Evolutionary conservation across 2,329 filamentous ascomycete species (phyloP), one percentile per base, ranked within the genome.

Genomic region (Cytospora piceae): DNA sequence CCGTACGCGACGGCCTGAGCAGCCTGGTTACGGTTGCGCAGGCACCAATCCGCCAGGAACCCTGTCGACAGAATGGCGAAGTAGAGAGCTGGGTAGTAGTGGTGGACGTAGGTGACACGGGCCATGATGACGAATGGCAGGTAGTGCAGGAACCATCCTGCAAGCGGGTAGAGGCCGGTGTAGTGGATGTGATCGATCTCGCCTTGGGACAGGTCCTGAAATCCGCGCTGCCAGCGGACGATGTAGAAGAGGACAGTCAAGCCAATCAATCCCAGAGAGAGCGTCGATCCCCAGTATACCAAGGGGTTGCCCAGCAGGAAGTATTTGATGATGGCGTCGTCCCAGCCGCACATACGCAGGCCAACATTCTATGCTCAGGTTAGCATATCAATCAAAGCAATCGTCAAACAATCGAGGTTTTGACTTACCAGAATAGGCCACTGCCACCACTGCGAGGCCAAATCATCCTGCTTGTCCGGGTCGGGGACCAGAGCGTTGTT

Each of bases 401-500:
- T n/a, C 1, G 22, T 17, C 7, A 1, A 32, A 29, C 6, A 1
- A 54, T 31, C 7, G 27, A 11, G 17, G 2, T 14, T 31, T 9
- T 0, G 12, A 56, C 63, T 52, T 51, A 65, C 63, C 51, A 99
- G 87, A 69, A 99, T 87, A 24, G 95, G 95, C 95, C 95, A 99
- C 80, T 99, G 94, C 95, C 95, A 99, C 83, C 94, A 97, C 71
- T 93, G 85, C 17, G 95, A 99, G 37, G 95, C 95, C 57, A 99
- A 87, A 74, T 99, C 95, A 74, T 99, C 95, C 78, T 99, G 95
- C 86, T 99, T 99, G 78, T 99, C 95, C 5, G 95, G 94, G 74
- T 99, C 95, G 4, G 95, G 95, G 24, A 99, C 93, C 55, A 99
- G 87, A 29, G 95, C 95, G 75, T 99, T 99, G 85, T 99, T 99